Evolutionary conservation across 495 filamentous ascomycete species (phyloP), one percentile per base, ranked within the genome.

Genomic region (Annulohypoxylon bovei): DNA sequence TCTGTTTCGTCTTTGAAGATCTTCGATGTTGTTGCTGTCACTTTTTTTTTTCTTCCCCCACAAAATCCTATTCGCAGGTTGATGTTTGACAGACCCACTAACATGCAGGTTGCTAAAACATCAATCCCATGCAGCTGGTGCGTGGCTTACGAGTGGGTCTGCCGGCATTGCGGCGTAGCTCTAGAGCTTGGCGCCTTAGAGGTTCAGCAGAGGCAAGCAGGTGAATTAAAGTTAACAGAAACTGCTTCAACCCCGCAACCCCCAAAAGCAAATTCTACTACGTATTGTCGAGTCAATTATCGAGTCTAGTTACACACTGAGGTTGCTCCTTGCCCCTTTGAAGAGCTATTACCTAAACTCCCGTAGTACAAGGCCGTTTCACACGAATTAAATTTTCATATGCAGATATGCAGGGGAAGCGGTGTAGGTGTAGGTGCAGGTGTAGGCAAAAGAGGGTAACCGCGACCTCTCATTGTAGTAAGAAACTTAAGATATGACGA

Each of bases 161-260:
- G 9, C 53, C 62, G 62, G 62, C 52, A 62, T 53, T 71, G 62
- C 62, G 68, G 68, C 62, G 46, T 50, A 50, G 22, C 46, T 18
- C 25, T 18, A 27, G 25, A 12, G n/a, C 12, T 30, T 23, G 28
- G 27, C 49, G 32, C 27, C 49, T 30, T 52, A 42, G n/a, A 42
- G 39, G 39, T 42, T 42, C 39, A 18, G 16, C 8, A 18, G 5
- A 16, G 18, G 39, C 6, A 42, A 18, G 16, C 8, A 18, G 5
- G 39, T 42, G 39, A 20, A 42, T 42, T 42, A 42, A 20, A 42
- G 39, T 42, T 42, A 4, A 42, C 39, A 42, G 37, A 42, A 42
- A n/a, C 8, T 16, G 6, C 16, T 42, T 18, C n/a, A 18, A 42
- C 39, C 46, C 46, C 23, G 22, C 23, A 28, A 25, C 4, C 22